Evolutionary conservation across 176 grass and related monocot genomes (phyloP), one percentile per base, ranked within the genome.

Genomic region (Triticum aestivum): DNA sequence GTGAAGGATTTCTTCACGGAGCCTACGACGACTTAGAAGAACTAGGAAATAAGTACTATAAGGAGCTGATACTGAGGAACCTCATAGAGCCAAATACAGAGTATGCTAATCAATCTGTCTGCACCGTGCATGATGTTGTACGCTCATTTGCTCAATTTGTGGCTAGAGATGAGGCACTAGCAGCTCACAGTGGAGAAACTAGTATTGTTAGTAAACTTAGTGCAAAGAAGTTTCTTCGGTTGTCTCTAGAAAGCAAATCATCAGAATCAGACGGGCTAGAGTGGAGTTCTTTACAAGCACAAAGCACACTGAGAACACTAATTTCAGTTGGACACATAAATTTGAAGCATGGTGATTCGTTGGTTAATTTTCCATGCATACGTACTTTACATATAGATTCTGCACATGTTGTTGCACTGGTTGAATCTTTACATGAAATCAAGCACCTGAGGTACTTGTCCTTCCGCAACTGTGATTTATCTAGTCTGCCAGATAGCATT

Each of bases 71-170:
- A 14, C 1, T 2, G 9, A 82, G 89, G 23, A 91, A 89, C 51
- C 69, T 94, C 34, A 80, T 94, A 45, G 81, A 84, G 14, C 86
- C 84, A 5, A 3, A 80, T 39, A 0, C 0, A 49, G 2, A 0
- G 2, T 61, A n/a, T n/a, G n/a, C n/a, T n/a, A n/a, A n/a, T n/a
- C n/a, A n/a, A n/a, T n/a, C n/a, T n/a, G n/a, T n/a, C n/a, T n/a
- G n/a, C n/a, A n/a, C n/a, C n/a, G n/a, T 91, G 69, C 89, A 91
- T 21, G 89, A 86, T 54, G 75, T 91, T 27, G 45, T 91, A 3
- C 85, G 80, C 9, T 80, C 67, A n/a, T 86, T 91, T 54, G 85
- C 85, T 52, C 81, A 84, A 5, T 44, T 61, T 77, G 12, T 91
- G 5, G 42, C 81, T 37, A 72, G 24, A 73, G 34, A 73, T 58